These are phyloP conservation scores for Ciborinia camelliae DNA, from an alignment of 2,329 filamentous ascomycete species.

Conservation along the genomic window DNA sequence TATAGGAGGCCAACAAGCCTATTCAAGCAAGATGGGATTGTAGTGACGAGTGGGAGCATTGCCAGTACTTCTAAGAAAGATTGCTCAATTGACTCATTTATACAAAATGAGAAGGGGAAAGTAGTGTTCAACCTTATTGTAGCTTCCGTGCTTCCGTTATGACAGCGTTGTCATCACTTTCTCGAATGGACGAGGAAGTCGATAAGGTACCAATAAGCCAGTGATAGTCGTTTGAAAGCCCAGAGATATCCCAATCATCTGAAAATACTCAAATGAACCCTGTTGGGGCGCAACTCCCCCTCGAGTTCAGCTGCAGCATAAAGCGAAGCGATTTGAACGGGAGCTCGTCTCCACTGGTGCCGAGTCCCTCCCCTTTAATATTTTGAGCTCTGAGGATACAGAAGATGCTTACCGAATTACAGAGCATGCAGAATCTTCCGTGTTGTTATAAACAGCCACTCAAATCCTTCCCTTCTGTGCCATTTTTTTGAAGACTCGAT, in stretches of 20 bases:
- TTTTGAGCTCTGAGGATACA: neutral
- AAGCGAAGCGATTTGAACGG: neutral
- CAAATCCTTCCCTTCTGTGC: neutral
- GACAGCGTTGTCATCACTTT: neutral
- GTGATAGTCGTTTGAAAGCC: neutral
- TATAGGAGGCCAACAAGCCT: neutral
- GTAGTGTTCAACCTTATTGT: neutral
- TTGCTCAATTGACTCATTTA: neutral
- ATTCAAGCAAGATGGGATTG: neutral
- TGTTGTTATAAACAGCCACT: neutral
- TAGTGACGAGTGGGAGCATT: neutral
- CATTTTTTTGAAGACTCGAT: neutral
- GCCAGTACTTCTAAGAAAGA: neutral
- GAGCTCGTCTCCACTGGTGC: neutral
- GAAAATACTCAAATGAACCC: too few species aligned
- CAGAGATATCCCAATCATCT: too few species aligned
- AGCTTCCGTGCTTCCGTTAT: neutral
- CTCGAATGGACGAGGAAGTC: neutral
- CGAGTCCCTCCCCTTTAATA: neutral
- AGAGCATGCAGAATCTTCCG: neutral
- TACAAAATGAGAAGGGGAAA: neutral
- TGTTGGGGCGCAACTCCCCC: neutral
- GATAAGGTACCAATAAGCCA: neutral
- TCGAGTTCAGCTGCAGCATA: neutral
- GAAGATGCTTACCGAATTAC: neutral